Evolutionary conservation across 257 asterid genomes (phyloP).

Genomic region (Buddleja alternifolia): DNA sequence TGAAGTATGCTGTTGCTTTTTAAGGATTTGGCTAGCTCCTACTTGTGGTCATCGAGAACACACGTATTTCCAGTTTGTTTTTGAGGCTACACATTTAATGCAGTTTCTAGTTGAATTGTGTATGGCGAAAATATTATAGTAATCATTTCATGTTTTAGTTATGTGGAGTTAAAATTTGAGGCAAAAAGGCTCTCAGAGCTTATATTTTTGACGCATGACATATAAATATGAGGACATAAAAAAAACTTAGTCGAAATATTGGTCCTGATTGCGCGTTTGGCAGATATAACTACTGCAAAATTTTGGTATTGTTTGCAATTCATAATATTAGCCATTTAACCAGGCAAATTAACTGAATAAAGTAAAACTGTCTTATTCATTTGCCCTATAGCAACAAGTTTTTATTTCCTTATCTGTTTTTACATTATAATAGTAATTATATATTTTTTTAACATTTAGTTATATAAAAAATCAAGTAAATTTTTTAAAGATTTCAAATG

Average conservation of each 20-base stretch:
- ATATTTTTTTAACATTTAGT: too few species aligned
- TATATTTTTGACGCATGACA: neutral
- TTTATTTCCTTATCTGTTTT: neutral
- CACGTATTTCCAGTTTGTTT: too few species aligned
- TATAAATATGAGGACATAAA: neutral
- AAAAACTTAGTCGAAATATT: neutral
- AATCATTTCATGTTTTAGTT: neutral
- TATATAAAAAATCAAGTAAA: too few species aligned
- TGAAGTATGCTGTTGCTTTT: too few species aligned
- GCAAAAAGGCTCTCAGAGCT: neutral
- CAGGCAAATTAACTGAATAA: neutral
- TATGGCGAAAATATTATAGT: neutral
- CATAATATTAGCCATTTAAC: neutral
- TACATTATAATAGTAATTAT: too few species aligned
- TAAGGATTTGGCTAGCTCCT: too few species aligned
- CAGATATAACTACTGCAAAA: neutral
- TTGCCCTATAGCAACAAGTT: neutral
- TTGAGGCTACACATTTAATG: neutral
- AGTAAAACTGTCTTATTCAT: neutral
- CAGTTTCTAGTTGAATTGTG: constrained; percentile 10
- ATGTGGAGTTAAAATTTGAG: neutral
- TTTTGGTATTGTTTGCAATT: neutral
- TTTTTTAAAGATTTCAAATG: too few species aligned
- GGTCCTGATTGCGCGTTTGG: neutral
- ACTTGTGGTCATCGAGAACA: too few species aligned